Base-by-base conservation (phyloP, 176 grass and related monocot genomes). In the Thinopyrum elongatum region DNA sequence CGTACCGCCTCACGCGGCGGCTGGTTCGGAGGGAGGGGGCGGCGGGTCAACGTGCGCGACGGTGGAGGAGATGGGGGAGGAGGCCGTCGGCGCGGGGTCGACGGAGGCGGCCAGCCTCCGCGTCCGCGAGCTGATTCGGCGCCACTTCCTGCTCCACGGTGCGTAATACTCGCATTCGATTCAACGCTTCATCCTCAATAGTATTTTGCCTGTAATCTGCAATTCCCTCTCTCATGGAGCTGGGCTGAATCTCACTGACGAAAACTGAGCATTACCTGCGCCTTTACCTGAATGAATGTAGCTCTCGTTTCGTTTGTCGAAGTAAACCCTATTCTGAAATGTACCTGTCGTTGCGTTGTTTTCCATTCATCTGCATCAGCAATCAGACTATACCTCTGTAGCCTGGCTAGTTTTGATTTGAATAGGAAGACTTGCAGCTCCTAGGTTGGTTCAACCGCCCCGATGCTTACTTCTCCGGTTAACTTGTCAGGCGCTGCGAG, bases 61-160 rank as follows among this genome's bases (percentile, higher is more conserved):
- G 29, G 96, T 98, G 91, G 96, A 98, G 90, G 84, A 55, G 84
- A 98, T 95, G 91, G 96, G 96, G 29, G 80, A 91, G 76, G 88
- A 87, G 30, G 87, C 93, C 42, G 72, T 49, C 4, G 88, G 82
- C 51, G 46, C 23, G 30, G 84, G 65, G 11, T 90, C 71, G 7
- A 65, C 88, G 22, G 91, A 87, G 86, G 88, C 49, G 64, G 86
- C 87, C 86, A 95, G 87, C 90, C 83, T 98, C 59, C 82, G 84
- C 61, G 86, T 94, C 57, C 91, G 93, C 51, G 88, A 94, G 64
- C 35, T 94, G 35, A 94, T 98, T 70, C 82, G 77, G 33, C 88
- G 78, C 53, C 96, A 95, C 89, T 95, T 98, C 79, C 84, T 91
- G 76, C 89, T 94, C 44, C 89, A 94, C 49, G 96, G 96, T 98